A percentile compares a stretch with the other conserved stretches of the same genome.
phyloP scores from a whole-genome alignment of 169 alveolate species.

The Eimeria brunetti region DNA sequence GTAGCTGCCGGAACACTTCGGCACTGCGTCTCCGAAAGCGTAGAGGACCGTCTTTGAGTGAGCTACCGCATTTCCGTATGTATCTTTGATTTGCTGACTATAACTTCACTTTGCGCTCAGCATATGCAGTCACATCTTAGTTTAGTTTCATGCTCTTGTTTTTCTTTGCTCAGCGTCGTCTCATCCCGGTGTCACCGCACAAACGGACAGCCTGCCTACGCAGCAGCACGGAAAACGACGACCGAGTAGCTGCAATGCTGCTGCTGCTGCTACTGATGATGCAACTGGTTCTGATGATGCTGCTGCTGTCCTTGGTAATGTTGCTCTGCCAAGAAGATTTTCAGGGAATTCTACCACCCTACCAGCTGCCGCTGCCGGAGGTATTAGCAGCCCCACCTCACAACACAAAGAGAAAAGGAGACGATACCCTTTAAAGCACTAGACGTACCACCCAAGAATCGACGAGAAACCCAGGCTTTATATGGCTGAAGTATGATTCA shows the following conservation, averaged over 20 bases:
- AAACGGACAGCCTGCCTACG: neutral
- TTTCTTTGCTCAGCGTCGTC: conserved; percentile 24
- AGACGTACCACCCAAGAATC: neutral
- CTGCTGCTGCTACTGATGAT: neutral
- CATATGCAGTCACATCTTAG: neutral
- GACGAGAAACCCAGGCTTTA: neutral
- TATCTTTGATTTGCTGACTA: neutral
- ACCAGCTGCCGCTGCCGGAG: conserved; percentile 20
- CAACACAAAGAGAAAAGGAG: conserved; percentile 31
- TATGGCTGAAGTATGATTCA: neutral
- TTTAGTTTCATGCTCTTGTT: neutral
- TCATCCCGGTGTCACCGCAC: conserved; percentile 28
- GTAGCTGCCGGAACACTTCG: neutral
- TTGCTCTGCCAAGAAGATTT: neutral
- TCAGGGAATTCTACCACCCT: neutral
- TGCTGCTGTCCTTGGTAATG: conserved; percentile 18
- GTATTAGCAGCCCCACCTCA: conserved; percentile 24
- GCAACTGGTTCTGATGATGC: neutral
- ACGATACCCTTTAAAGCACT: conserved; percentile 18
- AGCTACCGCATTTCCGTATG: neutral
- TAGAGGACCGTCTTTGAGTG: conserved; percentile 43
- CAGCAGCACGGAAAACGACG: conserved; percentile 13
- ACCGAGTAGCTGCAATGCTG: neutral
- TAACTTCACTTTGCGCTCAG: neutral
- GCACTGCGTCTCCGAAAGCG: conserved; percentile 46